phyloP scores from a whole-genome alignment of 176 grass and related monocot genomes.

The Bonia amplexicaulis region DNA sequence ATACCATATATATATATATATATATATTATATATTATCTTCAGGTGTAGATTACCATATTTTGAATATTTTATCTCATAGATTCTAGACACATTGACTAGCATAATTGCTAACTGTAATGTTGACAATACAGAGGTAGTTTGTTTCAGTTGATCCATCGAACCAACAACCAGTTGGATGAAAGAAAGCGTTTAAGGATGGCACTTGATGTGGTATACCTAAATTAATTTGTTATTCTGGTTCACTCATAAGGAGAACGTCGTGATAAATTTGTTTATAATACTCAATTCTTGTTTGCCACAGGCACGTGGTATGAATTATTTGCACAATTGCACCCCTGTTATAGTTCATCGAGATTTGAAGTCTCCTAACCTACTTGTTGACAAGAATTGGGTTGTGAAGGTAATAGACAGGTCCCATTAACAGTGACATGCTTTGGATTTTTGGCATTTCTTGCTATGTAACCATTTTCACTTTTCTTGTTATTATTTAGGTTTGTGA shows the following conservation, averaged over 20 bases:
- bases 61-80: slow-evolving; percentile 17
- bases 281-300: slow-evolving; percentile 24
- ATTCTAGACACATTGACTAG: slow-evolving; percentile 10
- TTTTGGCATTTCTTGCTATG: not conserved
- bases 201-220: slow-evolving; percentile 90
- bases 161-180: slow-evolving; percentile 89
- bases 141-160: slow-evolving; percentile 84
- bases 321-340: slow-evolving; percentile 91
- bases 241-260: slow-evolving; percentile 18
- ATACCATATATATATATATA: too few species aligned
- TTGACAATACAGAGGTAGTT: slow-evolving; percentile 73
- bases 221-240: not conserved
- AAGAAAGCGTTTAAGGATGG: slow-evolving; percentile 81
- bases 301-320: slow-evolving; percentile 99
- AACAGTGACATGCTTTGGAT: not conserved
- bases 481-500: slow-evolving; percentile 75
- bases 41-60: slow-evolving; percentile 3
- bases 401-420: slow-evolving; percentile 46
- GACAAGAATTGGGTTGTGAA: slow-evolving; percentile 99
- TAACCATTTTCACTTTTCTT: slow-evolving; percentile 27
- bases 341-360: slow-evolving; percentile 93
- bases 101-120: slow-evolving; percentile 27
- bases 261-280: not conserved
- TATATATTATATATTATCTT: too few species aligned
- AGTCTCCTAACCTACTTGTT: slow-evolving; percentile 97